phyloP scores from a whole-genome alignment of 768 basidiomycete genomes.

The Lactarius sp. region DNA sequence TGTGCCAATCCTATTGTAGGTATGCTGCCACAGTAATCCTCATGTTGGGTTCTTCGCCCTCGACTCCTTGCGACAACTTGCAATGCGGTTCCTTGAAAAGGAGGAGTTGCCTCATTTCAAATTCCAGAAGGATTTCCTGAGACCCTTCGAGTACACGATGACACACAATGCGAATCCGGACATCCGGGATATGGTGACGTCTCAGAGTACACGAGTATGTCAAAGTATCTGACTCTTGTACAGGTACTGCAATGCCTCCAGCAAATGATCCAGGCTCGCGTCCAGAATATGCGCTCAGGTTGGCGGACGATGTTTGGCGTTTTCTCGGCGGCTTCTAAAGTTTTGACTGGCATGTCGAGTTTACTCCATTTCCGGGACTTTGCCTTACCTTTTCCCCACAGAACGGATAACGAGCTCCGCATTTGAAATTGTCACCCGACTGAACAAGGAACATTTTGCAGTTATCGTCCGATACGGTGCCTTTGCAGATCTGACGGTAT shows the following conservation, averaged over 20 bases:
- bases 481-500: conserved; percentile 93
- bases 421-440: conserved; percentile 89
- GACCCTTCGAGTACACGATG: conserved; percentile 98
- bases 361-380: not conserved
- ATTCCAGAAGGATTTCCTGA: conserved; percentile 98
- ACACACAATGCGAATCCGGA: conserved; percentile 93
- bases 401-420: conserved; percentile 91
- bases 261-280: conserved; percentile 96
- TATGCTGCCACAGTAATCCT: conserved; percentile 97
- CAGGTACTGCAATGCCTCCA: conserved; percentile 96
- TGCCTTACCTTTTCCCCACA: conserved; percentile 29
- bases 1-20: conserved; percentile 44
- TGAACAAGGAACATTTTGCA: conserved; percentile 87
- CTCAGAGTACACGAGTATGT: not conserved
- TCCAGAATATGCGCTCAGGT: conserved; percentile 92
- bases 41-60: conserved; percentile 96
- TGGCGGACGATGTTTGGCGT: conserved; percentile 99
- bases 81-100: conserved; percentile 98
- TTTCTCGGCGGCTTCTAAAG: conserved; percentile 93
- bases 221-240: not conserved
- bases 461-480: conserved; percentile 91
- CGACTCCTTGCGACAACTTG: conserved; percentile 92
- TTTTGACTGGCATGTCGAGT: conserved; percentile 62
- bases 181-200: conserved; percentile 84
- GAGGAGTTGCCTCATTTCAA: conserved; percentile 98